Evolutionary conservation across 108 stramenopile species (phyloP).

Genomic region (Fragilaria radians): DNA sequence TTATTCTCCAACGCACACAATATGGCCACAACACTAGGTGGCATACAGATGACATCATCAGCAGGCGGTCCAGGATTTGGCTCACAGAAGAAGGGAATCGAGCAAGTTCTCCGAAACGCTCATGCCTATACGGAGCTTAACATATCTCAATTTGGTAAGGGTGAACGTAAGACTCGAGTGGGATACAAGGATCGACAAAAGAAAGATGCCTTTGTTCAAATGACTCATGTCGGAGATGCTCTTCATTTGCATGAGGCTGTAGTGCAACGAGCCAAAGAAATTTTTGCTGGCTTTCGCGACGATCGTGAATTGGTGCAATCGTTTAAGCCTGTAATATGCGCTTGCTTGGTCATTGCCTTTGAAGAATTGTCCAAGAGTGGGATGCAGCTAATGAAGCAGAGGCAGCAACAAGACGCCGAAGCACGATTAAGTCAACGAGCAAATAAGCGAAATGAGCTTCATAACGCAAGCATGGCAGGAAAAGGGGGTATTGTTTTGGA

Average conservation of each 20-base stretch:
- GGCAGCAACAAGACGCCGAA: conserved; percentile 33
- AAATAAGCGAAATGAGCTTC: conserved; percentile 64
- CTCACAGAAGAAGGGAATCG: conserved; percentile 36
- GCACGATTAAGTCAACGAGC: conserved; percentile 39
- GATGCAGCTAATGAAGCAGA: conserved; percentile 51
- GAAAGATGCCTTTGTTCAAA: conserved; percentile 62
- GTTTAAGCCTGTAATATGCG: conserved; percentile 65
- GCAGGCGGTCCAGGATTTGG: conserved; percentile 70
- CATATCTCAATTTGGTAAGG: conserved; percentile 82
- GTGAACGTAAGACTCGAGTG: conserved; percentile 72
- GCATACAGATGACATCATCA: conserved; percentile 48
- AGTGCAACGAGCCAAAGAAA: conserved; percentile 73
- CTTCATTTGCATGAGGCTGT: conserved; percentile 81
- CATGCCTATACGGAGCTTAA: conserved; percentile 84
- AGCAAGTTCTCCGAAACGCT: conserved; percentile 72
- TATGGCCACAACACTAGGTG: conserved; percentile 70
- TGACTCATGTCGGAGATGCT: conserved; percentile 78
- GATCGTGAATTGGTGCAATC: conserved; percentile 86
- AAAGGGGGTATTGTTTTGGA: conserved; percentile 73
- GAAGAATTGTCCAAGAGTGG: conserved; percentile 69
- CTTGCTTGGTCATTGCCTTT: conserved; percentile 81
- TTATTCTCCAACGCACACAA: conserved; percentile 76
- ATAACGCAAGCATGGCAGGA: conserved; percentile 72
- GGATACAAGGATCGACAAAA: conserved; percentile 92
- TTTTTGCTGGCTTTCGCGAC: conserved; percentile 89